Percentiles rank a stretch among this genome's conserved stretches.
Conservation (phyloP, 139 green algal species). For the Gonium pectorale region DNA sequence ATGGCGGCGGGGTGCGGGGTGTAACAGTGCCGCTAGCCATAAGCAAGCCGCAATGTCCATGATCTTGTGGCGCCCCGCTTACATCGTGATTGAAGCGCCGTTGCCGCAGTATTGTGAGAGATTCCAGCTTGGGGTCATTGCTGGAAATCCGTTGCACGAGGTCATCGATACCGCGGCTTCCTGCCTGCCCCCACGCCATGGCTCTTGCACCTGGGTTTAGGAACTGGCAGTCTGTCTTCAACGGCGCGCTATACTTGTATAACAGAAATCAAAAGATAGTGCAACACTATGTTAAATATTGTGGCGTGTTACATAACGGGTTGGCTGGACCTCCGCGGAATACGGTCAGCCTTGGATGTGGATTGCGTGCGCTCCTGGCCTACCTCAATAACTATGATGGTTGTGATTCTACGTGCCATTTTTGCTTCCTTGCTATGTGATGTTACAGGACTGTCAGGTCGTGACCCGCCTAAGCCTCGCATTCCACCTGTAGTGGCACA, state of each 20-base stretch:
- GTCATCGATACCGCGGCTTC: constrained; percentile 37
- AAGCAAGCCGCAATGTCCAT: not conserved
- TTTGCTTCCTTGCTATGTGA: too few species aligned
- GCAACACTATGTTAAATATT: not conserved
- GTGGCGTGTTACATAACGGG: too few species aligned
- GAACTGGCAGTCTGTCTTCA: not conserved
- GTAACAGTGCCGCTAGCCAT: too few species aligned
- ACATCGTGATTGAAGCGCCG: constrained; percentile 45
- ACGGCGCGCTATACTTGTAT: not conserved
- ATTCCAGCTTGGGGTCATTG: constrained; percentile 53
- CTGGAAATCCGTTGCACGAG: constrained; percentile 26
- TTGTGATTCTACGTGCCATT: too few species aligned
- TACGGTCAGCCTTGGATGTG: not conserved
- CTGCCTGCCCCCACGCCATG: constrained; percentile 57
- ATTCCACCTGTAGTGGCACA: too few species aligned
- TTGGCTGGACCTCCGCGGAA: not conserved
- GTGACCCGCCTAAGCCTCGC: too few species aligned
- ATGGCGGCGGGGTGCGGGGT: not conserved
- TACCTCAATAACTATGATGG: too few species aligned
- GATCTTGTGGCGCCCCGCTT: not conserved
- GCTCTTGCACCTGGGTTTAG: not conserved
- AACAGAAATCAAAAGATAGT: not conserved
- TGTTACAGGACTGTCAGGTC: too few species aligned
- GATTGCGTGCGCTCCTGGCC: not conserved
- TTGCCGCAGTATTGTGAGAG: constrained; percentile 51